Percentiles rank a stretch among this genome's conserved stretches.
phyloP scores from a whole-genome alignment of 2,329 filamentous ascomycete species.

The Allantophomopsis lycopodina region DNA sequence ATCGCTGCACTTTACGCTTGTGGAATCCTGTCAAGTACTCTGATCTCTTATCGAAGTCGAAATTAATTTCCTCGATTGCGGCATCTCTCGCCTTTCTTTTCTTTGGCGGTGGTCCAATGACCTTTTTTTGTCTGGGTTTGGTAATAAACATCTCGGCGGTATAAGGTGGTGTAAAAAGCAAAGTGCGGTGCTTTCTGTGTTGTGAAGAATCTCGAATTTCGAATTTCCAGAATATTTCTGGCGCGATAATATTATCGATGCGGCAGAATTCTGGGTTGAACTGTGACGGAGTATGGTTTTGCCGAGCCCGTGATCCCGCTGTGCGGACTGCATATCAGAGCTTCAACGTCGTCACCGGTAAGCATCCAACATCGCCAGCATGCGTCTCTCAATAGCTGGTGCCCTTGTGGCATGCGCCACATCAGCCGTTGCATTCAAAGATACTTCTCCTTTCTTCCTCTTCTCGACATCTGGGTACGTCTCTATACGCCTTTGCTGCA shows the following conservation, averaged over 20 bases:
- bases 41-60: constrained; percentile 65
- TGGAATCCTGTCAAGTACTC: constrained; percentile 94
- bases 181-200: too few relatives aligned
- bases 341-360: background rate
- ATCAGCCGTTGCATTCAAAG: constrained; percentile 58
- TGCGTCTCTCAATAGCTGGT: constrained; percentile 39
- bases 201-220: too few relatives aligned
- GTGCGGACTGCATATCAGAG: too few relatives aligned
- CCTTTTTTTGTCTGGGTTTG: constrained; percentile 41
- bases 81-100: constrained; percentile 52
- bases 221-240: too few relatives aligned
- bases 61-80: constrained; percentile 66
- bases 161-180: too few relatives aligned
- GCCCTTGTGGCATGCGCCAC: constrained; percentile 39
- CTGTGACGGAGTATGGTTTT: too few relatives aligned
- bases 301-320: background rate
- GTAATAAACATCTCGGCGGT: too few relatives aligned
- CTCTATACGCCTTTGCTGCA: background rate
- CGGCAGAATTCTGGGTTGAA: too few relatives aligned
- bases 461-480: constrained; percentile 47
- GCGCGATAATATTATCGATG: too few relatives aligned
- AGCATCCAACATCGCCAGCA: constrained; percentile 18
- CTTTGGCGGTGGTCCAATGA: constrained; percentile 38
- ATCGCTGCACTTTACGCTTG: constrained; percentile 81
- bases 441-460: constrained; percentile 81